Evolutionary conservation across 2,329 filamentous ascomycete species (phyloP).

Genomic region (Corynespora cassiicola): DNA sequence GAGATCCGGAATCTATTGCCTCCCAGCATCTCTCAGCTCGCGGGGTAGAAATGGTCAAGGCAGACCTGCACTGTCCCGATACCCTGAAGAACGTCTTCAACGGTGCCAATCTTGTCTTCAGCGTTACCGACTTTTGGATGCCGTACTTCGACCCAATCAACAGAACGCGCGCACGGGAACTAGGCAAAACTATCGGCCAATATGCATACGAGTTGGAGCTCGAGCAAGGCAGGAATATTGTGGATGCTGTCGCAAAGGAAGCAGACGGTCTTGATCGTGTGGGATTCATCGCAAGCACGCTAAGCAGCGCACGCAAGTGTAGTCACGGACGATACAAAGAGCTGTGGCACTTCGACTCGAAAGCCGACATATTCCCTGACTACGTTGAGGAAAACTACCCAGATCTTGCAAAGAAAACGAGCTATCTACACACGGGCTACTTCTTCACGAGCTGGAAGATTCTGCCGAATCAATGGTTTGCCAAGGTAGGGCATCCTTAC

Average conservation of each 20-base stretch:
- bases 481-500: constrained; percentile 14
- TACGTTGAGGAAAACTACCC: constrained; percentile 27
- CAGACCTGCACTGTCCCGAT: constrained; percentile 38
- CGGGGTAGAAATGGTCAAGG: constrained; percentile 48
- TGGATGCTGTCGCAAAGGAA: constrained; percentile 28
- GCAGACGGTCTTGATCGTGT: constrained; percentile 23
- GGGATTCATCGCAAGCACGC: constrained; percentile 27
- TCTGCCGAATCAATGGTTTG: constrained; percentile 19
- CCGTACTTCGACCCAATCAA: constrained; percentile 21
- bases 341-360: constrained; percentile 36
- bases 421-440: constrained; percentile 24
- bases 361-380: constrained; percentile 26
- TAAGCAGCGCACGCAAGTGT: constrained; percentile 27
- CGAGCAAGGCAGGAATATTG: constrained; percentile 35
- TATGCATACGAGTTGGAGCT: constrained; percentile 31
- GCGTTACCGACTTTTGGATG: constrained; percentile 44
- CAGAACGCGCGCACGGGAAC: constrained; percentile 17
- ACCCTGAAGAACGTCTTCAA: constrained; percentile 44
- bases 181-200: constrained; percentile 23
- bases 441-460: constrained; percentile 29
- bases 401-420: constrained; percentile 24
- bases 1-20: constrained; percentile 7
- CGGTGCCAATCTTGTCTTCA: constrained; percentile 48
- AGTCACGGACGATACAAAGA: constrained; percentile 27
- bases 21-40: constrained; percentile 26